These are phyloP conservation scores for Lachnellula willkommii DNA, from an alignment of 2,329 filamentous ascomycete genomes.

Conservation along the genomic window DNA sequence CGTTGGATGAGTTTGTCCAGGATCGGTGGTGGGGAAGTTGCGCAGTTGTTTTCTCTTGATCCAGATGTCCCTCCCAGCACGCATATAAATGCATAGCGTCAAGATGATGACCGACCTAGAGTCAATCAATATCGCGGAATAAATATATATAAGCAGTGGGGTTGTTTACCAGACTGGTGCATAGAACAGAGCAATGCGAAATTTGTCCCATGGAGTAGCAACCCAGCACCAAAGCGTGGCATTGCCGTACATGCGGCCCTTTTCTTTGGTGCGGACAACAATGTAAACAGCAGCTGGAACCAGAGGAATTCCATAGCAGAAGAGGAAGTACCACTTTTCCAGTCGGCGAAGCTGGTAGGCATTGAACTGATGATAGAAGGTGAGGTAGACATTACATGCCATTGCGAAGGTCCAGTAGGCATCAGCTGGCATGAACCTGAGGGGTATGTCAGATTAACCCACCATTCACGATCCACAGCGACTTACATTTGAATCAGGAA, in stretches of 20 bases:
- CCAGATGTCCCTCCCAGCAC: constrained; percentile 63
- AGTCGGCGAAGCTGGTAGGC: constrained; percentile 57
- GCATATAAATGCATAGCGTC: constrained; percentile 61
- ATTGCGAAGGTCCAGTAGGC: constrained; percentile 74
- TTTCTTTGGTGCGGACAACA: constrained; percentile 50
- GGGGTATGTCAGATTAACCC: neutral
- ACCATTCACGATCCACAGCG: neutral
- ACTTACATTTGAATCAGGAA: constrained; percentile 78
- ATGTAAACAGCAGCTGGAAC: constrained; percentile 63
- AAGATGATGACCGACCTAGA: constrained; percentile 53
- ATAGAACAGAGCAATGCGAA: constrained; percentile 72
- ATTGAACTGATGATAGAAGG: constrained; percentile 71
- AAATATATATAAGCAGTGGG: neutral
- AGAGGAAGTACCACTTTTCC: constrained; percentile 64
- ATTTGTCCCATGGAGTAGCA: constrained; percentile 57
- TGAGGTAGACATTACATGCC: constrained; percentile 78
- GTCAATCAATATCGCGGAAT: constrained; percentile 2
- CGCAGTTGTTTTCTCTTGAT: constrained; percentile 58
- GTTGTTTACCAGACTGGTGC: constrained; percentile 58
- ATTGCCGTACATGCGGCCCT: constrained; percentile 64
- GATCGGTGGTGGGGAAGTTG: constrained; percentile 42
- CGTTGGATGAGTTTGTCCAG: constrained; percentile 31
- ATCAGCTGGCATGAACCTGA: constrained; percentile 72
- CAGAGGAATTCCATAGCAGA: constrained; percentile 70
- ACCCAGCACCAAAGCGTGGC: constrained; percentile 83